These are phyloP conservation scores for Zygosaccharomyces kombuchaensis DNA, from an alignment of 805 yeast species.

Conservation along the genomic window DNA sequence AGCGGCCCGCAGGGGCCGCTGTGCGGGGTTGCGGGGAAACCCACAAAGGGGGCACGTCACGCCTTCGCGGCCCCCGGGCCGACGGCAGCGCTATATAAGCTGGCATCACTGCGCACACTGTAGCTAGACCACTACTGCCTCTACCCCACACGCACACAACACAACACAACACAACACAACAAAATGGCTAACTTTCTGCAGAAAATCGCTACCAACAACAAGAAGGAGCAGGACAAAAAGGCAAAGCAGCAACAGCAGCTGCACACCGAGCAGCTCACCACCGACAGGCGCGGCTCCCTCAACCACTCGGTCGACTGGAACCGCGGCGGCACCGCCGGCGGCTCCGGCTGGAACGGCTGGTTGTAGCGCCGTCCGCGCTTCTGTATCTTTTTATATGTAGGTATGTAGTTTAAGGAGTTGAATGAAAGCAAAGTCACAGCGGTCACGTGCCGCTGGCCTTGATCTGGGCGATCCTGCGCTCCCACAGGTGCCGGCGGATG, in stretches of 20 bases:
- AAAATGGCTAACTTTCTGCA: conserved; percentile 1
- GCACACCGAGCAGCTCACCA: neutral
- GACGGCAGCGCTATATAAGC: neutral
- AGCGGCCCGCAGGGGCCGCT: too few species aligned
- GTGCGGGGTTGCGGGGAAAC: too few species aligned
- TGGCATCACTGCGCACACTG: too few species aligned
- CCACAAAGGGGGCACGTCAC: too few species aligned
- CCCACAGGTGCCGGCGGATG: conserved; percentile 61
- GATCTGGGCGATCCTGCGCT: conserved; percentile 37
- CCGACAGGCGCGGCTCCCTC: neutral
- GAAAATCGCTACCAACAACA: neutral
- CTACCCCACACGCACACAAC: neutral
- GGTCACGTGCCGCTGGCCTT: neutral
- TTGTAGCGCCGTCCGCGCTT: neutral
- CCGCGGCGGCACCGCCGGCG: neutral
- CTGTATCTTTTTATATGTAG: neutral
- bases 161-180: neutral
- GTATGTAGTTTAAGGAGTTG: neutral
- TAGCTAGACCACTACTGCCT: too few species aligned
- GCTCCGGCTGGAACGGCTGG: neutral
- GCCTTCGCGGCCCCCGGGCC: too few species aligned
- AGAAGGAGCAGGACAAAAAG: neutral
- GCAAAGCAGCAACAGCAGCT: neutral
- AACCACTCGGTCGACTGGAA: neutral
- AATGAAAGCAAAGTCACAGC: neutral